phyloP scores from a whole-genome alignment of 202 grass and related monocot species.

The Hordeum pubiflorum region DNA sequence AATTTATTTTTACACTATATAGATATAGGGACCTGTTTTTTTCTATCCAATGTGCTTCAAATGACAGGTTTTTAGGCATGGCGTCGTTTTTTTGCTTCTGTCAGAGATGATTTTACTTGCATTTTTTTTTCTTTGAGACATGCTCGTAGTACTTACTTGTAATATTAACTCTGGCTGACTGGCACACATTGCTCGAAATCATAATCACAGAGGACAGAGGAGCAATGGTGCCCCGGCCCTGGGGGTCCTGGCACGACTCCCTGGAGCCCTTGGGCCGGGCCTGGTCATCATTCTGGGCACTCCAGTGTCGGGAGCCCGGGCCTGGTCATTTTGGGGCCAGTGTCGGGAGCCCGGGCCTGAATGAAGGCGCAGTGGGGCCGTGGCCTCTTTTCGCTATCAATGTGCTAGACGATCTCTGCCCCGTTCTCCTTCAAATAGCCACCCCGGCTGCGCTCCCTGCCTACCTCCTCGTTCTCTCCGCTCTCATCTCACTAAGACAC shows the following conservation, averaged over 20 bases:
- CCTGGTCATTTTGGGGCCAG: slow-evolving; percentile 6
- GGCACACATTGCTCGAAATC: no score
- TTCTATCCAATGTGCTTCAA: no score
- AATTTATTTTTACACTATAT: no score
- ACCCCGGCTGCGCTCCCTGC: background rate
- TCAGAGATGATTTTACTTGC: no score
- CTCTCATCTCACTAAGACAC: background rate
- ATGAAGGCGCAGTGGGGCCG: slow-evolving; percentile 15
- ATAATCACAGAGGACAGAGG: no score
- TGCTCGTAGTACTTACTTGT: no score
- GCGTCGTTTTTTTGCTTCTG: no score
- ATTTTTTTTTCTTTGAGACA: no score
- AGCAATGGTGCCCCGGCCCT: background rate
- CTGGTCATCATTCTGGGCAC: background rate
- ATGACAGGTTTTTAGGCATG: no score
- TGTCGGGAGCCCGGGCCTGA: background rate
- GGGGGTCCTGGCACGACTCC: background rate
- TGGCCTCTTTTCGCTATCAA: slow-evolving; percentile 27
- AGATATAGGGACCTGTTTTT: no score
- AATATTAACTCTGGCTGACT: no score
- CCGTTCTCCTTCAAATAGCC: slow-evolving; percentile 22
- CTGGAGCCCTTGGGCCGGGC: slow-evolving; percentile 29
- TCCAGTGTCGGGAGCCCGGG: background rate
- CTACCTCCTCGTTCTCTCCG: background rate
- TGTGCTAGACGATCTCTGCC: background rate